Percentiles rank a stretch among this genome's conserved stretches.
Evolutionary conservation across 306 rosid species (phyloP).

Genomic region (Alnus rubra): DNA sequence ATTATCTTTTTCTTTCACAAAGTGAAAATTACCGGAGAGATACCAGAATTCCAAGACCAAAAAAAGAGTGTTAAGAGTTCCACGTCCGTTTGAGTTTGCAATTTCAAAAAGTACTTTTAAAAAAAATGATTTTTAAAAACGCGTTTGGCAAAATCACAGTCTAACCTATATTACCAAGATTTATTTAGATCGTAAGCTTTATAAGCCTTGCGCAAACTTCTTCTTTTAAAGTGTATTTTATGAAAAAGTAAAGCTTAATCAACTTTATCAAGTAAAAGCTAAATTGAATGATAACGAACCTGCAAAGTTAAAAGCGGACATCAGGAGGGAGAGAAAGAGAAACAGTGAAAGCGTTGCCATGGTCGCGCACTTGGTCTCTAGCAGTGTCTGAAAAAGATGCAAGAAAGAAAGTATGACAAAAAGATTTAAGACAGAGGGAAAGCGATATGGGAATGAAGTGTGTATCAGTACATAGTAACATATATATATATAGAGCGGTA

Average conservation of each 20-base stretch:
- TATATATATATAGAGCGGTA: neutral
- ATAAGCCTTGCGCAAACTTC: too few species aligned
- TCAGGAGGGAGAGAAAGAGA: conserved; percentile 38
- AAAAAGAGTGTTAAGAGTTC: neutral
- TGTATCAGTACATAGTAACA: neutral
- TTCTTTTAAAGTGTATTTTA: too few species aligned
- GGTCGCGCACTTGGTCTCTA: conserved; percentile 10
- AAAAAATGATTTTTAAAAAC: too few species aligned
- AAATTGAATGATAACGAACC: conserved; percentile 36
- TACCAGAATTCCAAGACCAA: neutral
- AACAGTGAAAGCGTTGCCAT: conserved; percentile 44
- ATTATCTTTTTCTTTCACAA: too few species aligned
- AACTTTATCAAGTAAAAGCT: neutral
- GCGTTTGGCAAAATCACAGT: too few species aligned
- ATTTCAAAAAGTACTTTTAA: too few species aligned
- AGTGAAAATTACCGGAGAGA: neutral
- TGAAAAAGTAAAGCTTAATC: too few species aligned
- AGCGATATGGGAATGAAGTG: neutral
- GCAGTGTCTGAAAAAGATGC: neutral
- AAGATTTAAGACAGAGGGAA: neutral
- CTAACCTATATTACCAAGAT: too few species aligned
- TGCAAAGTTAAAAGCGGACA: conserved; percentile 34
- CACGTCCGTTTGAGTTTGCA: too few species aligned
- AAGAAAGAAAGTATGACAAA: neutral
- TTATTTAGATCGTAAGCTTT: too few species aligned